Conservation (phyloP, 345 rosid genomes). For the Rhodomyrtus tomentosa region DNA sequence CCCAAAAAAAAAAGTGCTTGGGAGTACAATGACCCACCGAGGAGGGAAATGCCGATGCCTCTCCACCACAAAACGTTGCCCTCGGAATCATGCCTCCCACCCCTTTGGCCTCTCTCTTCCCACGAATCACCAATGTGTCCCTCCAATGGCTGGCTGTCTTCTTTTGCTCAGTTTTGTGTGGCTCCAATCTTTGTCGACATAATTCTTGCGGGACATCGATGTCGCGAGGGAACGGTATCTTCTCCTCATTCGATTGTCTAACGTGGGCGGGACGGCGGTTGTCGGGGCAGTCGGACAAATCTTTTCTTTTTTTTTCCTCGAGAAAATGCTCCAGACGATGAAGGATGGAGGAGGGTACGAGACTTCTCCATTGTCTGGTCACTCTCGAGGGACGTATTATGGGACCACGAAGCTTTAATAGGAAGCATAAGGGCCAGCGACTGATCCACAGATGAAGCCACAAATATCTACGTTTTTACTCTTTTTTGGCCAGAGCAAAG, state of each 20-base stretch:
- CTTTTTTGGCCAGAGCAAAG: not conserved
- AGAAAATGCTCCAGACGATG: not conserved
- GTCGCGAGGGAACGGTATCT: not conserved
- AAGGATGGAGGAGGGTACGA: not conserved
- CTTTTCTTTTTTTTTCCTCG: no score
- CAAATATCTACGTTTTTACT: not conserved
- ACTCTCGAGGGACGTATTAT: not conserved
- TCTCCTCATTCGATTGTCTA: not conserved
- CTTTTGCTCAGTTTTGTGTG: not conserved
- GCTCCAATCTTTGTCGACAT: not conserved
- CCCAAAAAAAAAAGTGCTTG: not conserved
- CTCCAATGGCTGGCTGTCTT: not conserved
- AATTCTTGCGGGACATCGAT: not conserved
- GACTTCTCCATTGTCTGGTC: not conserved
- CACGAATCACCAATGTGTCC: not conserved
- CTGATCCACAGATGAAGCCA: not conserved
- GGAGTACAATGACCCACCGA: not conserved
- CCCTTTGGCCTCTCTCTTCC: not conserved
- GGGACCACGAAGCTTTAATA: not conserved
- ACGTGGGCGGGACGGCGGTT: not conserved
- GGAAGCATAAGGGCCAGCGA: not conserved
- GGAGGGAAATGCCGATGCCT: slow-evolving; percentile 3
- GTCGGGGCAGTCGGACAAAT: not conserved
- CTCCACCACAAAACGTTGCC: slow-evolving; percentile 8
- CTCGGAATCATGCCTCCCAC: not conserved